These are phyloP conservation scores for Wickerhamomyces silvicola DNA, from an alignment of 805 yeast species.

Conservation along the genomic window DNA sequence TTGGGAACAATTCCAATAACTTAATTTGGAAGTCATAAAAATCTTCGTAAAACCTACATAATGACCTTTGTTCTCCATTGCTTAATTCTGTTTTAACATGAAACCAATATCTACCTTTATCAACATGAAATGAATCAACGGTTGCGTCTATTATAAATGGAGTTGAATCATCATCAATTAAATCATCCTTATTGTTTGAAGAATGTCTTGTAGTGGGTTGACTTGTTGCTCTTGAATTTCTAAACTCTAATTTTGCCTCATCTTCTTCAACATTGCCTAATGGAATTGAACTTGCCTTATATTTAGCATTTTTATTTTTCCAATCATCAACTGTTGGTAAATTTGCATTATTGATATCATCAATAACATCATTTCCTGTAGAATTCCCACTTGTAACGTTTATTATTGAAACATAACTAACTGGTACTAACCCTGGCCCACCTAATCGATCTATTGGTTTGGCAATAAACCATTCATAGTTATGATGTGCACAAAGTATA, in stretches of 20 bases:
- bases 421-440: slow-evolving; percentile 96
- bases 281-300: slow-evolving; percentile 84
- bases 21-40: slow-evolving; percentile 89
- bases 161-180: slow-evolving; percentile 8
- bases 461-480: slow-evolving; percentile 96
- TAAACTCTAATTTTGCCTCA: slow-evolving; percentile 1
- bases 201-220: slow-evolving; percentile 1
- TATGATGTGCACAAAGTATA: slow-evolving; percentile 93
- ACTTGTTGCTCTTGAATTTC: slow-evolving; percentile 5
- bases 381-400: slow-evolving; percentile 64
- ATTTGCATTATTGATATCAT: slow-evolving; percentile 56
- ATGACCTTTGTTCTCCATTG: slow-evolving; percentile 60
- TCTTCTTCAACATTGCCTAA: slow-evolving; percentile 48
- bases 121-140: slow-evolving; percentile 74
- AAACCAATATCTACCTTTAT: slow-evolving; percentile 87
- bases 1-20: slow-evolving; percentile 77
- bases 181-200: slow-evolving; percentile 3
- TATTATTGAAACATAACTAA: slow-evolving; percentile 77
- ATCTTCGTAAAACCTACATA: slow-evolving; percentile 91
- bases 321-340: slow-evolving; percentile 94
- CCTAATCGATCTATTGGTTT: slow-evolving; percentile 93
- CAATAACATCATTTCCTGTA: slow-evolving; percentile 46
- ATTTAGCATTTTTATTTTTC: slow-evolving; percentile 86
- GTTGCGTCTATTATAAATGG: slow-evolving; percentile 40
- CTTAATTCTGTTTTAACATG: slow-evolving; percentile 60